A percentile compares a stretch with the other conserved stretches of the same genome.
phyloP scores from a whole-genome alignment of 208 protist species.

The Acanthamoeba royreba region DNA sequence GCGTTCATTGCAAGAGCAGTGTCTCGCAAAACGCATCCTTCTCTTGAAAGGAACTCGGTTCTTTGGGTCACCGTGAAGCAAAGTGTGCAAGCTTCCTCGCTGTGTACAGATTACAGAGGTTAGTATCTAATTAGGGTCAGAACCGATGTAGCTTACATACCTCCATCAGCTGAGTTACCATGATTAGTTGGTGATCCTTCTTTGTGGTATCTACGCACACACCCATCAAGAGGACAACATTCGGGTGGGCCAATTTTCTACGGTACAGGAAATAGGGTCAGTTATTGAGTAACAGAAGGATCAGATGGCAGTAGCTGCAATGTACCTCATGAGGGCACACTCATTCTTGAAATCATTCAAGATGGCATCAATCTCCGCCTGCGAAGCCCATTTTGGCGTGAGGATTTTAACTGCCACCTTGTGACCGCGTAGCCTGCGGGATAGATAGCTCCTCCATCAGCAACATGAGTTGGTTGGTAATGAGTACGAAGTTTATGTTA shows the following conservation, averaged over 20 bases:
- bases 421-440: not conserved
- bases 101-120: not conserved
- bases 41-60: conserved; percentile 23
- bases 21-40: conserved; percentile 37
- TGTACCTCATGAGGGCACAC: conserved; percentile 23
- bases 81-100: not conserved
- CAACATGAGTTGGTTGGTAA: no score
- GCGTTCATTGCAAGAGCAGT: conserved; percentile 25
- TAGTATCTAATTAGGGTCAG: no score
- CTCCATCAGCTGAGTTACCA: conserved; percentile 45
- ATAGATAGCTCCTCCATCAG: not conserved
- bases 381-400: conserved; percentile 25
- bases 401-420: conserved; percentile 30
- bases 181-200: conserved; percentile 11
- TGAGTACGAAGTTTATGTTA: no score
- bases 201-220: not conserved
- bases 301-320: not conserved
- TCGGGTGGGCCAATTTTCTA: conserved; percentile 18
- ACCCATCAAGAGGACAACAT: conserved; percentile 35
- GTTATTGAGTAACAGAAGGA: no score
- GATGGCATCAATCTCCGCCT: conserved; percentile 19
- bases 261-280: no score
- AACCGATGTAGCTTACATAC: no score
- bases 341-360: conserved; percentile 33
- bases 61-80: conserved; percentile 33